Percentiles rank a stretch among this genome's conserved stretches.
Conservation (phyloP, 805 yeast species). For the Ogataea neopini region DNA sequence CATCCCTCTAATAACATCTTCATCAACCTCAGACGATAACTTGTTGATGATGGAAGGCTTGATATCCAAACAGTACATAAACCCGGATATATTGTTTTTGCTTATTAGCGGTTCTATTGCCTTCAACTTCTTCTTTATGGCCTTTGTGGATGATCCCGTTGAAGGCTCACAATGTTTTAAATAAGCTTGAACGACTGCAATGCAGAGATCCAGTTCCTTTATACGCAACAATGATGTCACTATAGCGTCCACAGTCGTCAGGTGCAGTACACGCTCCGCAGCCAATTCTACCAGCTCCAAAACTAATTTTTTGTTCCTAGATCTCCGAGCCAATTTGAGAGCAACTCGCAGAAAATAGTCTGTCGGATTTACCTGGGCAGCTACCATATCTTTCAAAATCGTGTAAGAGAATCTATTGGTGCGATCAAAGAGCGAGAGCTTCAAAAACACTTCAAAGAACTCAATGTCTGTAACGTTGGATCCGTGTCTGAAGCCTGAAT, state of each 20-base stretch:
- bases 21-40: not conserved
- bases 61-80: not conserved
- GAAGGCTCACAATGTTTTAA: constrained; percentile 5
- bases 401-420: not conserved
- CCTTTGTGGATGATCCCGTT: not conserved
- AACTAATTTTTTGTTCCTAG: constrained; percentile 3
- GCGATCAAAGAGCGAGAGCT: constrained; percentile 7
- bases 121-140: not conserved
- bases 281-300: constrained; percentile 15
- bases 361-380: constrained; percentile 4
- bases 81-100: not conserved
- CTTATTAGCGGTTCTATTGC: not conserved
- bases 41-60: not conserved
- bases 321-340: constrained; percentile 9
- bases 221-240: constrained; percentile 3
- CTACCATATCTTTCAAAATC: constrained; percentile 9
- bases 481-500: constrained; percentile 98
- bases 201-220: constrained; percentile 5
- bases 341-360: constrained; percentile 5
- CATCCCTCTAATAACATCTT: not conserved
- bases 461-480: constrained; percentile 63
- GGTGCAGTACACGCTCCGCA: constrained; percentile 5
- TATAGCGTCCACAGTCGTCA: constrained; percentile 3
- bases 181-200: constrained; percentile 1
- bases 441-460: constrained; percentile 10